These are phyloP conservation scores for Butyriboletus loyo DNA, from an alignment of 768 basidiomycete species.

Conservation along the genomic window DNA sequence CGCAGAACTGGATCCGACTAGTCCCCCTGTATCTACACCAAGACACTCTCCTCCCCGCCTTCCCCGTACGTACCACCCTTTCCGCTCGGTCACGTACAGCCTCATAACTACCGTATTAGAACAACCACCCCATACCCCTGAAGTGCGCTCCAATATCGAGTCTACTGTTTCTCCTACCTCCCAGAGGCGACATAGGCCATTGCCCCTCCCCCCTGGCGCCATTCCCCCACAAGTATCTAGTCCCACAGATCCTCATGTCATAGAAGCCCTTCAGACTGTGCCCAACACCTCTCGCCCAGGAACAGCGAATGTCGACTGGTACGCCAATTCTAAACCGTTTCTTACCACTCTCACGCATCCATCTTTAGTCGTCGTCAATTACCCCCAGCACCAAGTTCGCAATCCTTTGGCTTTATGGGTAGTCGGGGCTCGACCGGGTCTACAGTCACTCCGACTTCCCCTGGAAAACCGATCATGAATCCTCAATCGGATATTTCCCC, in stretches of 20 bases:
- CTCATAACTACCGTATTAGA: conserved; percentile 3
- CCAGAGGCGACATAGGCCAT: conserved; percentile 27
- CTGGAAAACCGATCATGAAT: conserved; percentile 11
- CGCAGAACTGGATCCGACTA: conserved; percentile 16
- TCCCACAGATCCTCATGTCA: conserved; percentile 15
- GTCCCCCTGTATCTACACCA: conserved; percentile 7
- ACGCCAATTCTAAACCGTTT: neutral
- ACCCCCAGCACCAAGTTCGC: conserved; percentile 24
- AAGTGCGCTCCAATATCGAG: conserved; percentile 21
- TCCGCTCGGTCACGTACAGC: neutral
- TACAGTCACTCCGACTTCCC: conserved; percentile 14
- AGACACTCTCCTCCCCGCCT: conserved; percentile 20
- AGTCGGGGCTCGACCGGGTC: conserved; percentile 25
- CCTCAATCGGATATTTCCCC: conserved; percentile 17
- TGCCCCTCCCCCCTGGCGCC: conserved; percentile 28
- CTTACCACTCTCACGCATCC: neutral
- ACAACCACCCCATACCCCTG: conserved; percentile 16
- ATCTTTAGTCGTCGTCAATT: conserved; percentile 28
- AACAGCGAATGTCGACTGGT: conserved; percentile 27
- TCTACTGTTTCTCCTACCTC: conserved; percentile 28
- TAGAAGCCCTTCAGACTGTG: conserved; percentile 10
- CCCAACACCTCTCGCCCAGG: conserved; percentile 23
- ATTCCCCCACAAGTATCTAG: conserved; percentile 8
- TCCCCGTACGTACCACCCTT: conserved; percentile 18
- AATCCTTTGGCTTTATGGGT: conserved; percentile 8